phyloP scores from a whole-genome alignment of 345 rosid species.

The Moringa oleifera region DNA sequence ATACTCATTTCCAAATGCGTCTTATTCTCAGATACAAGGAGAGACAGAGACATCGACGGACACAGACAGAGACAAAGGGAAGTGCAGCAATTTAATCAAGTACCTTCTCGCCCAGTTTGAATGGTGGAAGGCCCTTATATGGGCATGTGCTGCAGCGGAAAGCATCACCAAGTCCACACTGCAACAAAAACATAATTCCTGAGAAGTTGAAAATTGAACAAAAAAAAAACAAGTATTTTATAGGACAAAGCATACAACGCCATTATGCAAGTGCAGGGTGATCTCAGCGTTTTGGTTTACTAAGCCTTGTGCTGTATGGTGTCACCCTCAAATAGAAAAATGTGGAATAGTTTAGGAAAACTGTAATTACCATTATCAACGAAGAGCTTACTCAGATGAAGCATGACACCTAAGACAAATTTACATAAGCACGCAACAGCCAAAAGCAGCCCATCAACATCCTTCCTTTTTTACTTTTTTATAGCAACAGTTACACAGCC shows the following conservation, averaged over 20 bases:
- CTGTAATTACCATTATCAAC: too few relatives aligned
- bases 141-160: conserved; percentile 96
- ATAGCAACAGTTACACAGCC: too few relatives aligned
- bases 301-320: too few relatives aligned
- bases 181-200: conserved; percentile 9
- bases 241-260: too few relatives aligned
- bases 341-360: too few relatives aligned
- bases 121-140: conserved; percentile 85
- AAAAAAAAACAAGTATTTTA: background rate
- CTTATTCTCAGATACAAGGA: background rate
- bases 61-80: background rate
- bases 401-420: too few relatives aligned
- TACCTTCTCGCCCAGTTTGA: conserved; percentile 96
- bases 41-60: too few relatives aligned
- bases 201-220: background rate
- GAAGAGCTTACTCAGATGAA: too few relatives aligned
- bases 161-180: conserved; percentile 98
- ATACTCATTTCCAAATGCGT: background rate
- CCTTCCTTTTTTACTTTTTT: too few relatives aligned
- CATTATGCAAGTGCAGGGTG: background rate
- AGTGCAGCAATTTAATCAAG: background rate
- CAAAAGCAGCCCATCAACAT: too few relatives aligned
- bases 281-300: background rate
- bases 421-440: too few relatives aligned
- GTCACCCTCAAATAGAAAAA: too few relatives aligned